phyloP scores from a whole-genome alignment of 2,329 filamentous ascomycete genomes.

The Trichoderma endophyticum region DNA sequence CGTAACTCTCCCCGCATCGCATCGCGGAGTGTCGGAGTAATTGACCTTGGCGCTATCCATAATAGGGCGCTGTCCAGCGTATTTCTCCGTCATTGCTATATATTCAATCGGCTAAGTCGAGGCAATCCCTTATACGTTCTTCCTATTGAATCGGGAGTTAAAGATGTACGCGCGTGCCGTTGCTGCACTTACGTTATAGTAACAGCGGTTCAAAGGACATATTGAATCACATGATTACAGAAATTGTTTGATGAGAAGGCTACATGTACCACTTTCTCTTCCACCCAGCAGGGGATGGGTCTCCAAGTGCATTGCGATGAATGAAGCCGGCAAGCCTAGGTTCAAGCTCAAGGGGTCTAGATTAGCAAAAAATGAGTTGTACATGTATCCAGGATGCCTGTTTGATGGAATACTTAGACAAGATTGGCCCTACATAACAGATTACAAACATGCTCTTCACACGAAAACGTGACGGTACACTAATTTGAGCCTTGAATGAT shows the following conservation, averaged over 20 bases:
- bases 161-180: background rate
- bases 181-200: background rate
- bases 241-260: background rate
- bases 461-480: background rate
- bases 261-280: too few relatives aligned
- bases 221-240: background rate
- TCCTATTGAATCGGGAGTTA: background rate
- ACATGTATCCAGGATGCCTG: background rate
- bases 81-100: background rate
- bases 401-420: background rate
- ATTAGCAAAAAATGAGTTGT: background rate
- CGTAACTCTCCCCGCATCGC: background rate
- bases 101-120: background rate
- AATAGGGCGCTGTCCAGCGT: background rate
- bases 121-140: background rate
- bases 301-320: too few relatives aligned
- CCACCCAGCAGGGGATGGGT: background rate
- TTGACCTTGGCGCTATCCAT: background rate
- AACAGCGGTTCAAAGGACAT: background rate
- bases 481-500: background rate
- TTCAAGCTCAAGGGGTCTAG: fast-evolving
- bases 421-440: background rate
- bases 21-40: background rate
- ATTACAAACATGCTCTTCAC: background rate
- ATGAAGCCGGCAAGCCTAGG: too few relatives aligned